Base-by-base conservation (phyloP, 495 filamentous ascomycete species). In the Oidiodendron maius region DNA sequence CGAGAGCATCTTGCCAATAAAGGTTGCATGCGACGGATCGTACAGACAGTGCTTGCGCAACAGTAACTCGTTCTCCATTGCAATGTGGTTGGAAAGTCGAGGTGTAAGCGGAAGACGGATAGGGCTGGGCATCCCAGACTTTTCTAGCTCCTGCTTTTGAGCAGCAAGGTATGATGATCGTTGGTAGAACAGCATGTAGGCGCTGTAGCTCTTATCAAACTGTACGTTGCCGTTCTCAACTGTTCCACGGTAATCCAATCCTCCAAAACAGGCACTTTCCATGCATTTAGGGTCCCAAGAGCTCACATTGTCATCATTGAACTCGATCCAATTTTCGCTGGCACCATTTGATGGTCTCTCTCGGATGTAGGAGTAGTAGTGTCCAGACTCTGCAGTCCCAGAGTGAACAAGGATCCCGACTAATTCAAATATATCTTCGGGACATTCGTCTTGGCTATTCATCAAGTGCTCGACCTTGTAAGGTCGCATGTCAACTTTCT, bases 131-230 rank as follows among this genome's bases (percentile, higher is more conserved):
- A 57, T 21, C 32, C 61, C 61, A 4, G 59, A 55, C 4, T 36
- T 40, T 40, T 51, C 57, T 8, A 74, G 55, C 1, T 63, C 51
- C 34, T 67, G 62, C 57, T 75, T 71, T 41, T 71, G 68, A 46
- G 53, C 63, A 16, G 77, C 71, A 47, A 88, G 71, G 11, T 77
- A 79, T 1, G 84, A 81, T 3, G 83, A 81, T 48, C 93, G 78
- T 61, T 96, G 86, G 60, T 97, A 99, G 67, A 99, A 96, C 32
- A 99, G 74, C 89, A 97, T 96, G 59, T 99, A 99, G 15, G 91
- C 93, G 64, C 85, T 94, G 69, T 82, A 91, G 6, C 73, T 71
- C 61, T 93, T 95, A 44, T 80, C 77, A 44, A 57, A 77, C 52
- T 58, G 65, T 59, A 60, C 58, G 41, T 55, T 76, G 67, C 51